Evolutionary conservation across 768 basidiomycete species (phyloP).

Genomic region (Pisolithus orientalis): DNA sequence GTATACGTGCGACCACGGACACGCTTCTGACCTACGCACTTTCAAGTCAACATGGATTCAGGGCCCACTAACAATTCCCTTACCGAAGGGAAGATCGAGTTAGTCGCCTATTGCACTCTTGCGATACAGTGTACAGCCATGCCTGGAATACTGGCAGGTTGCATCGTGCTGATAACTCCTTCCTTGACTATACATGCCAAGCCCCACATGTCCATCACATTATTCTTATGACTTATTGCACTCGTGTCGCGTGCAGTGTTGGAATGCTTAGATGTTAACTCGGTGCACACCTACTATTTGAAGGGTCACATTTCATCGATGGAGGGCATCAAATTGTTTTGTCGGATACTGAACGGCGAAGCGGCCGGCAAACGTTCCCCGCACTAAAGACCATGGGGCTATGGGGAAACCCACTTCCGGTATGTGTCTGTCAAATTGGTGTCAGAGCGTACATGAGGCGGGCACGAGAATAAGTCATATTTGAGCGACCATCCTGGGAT

Average conservation of each 20-base stretch:
- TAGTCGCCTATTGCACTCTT: too few relatives aligned
- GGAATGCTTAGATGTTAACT: neutral
- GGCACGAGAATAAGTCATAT: neutral
- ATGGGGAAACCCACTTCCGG: slow-evolving; percentile 39
- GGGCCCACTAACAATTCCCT: neutral
- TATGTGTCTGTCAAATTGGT: slow-evolving; percentile 33
- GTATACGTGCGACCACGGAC: slow-evolving; percentile 28
- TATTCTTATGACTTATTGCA: neutral
- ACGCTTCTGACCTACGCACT: slow-evolving; percentile 17
- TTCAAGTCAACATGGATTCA: slow-evolving; percentile 10
- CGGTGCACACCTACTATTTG: neutral
- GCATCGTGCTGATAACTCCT: neutral
- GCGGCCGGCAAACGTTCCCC: slow-evolving; percentile 41
- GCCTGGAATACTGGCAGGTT: neutral
- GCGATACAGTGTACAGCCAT: too few relatives aligned
- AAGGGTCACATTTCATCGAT: neutral
- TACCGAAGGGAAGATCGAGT: too few relatives aligned
- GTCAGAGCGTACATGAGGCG: neutral
- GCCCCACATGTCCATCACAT: neutral
- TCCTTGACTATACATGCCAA: neutral
- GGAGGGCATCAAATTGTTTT: neutral
- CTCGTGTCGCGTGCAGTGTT: neutral
- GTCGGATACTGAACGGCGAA: slow-evolving; percentile 30
- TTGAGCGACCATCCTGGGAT: neutral
- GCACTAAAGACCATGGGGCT: slow-evolving; percentile 36